Evolutionary conservation across 345 rosid genomes (phyloP), one percentile per base, ranked within the genome.

Genomic region (Arabidopsis arenosa): DNA sequence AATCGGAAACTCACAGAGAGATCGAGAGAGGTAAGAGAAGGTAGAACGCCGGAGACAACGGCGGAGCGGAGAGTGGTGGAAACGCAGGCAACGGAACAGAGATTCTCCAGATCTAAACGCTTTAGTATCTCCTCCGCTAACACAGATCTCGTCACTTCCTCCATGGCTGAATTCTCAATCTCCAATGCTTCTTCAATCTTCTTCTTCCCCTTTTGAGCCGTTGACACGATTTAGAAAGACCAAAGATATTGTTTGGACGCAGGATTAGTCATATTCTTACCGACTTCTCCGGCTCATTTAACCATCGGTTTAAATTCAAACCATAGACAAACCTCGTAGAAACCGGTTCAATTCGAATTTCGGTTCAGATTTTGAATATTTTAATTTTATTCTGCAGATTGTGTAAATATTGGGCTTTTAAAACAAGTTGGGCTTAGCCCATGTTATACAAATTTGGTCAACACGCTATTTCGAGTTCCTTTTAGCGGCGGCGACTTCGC

Each of bases 71-170:
- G 77, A 37, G 79, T 23, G 35, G 73, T 81, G 79, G 79, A 78
- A 45, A 85, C 86, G 66, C 92, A 88, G 2, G 90, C 81, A 41
- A 83, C 79, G 56, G 89, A 75, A 60, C 82, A 85, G 0, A 88
- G 85, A 3, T 80, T 68, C 69, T 85, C 85, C 32, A 88, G 71
- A 70, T 86, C 92, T 64, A 90, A 66, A 53, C 80, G 85, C 7
- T 51, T 44, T 0, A 90, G 80, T 36, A 88, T 83, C 53, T 86
- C 92, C 64, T 80, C 78, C 12, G 68, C 66, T 35, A 86, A 63
- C 15, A 85, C 70, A 30, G 74, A 67, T 66, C 53, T 66, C 36
- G 83, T 40, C 33, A 79, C 79, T 26, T 68, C 63, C 66, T 79
- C 79, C 82, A 79, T 79, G 41, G 9, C 1, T 3, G 7, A 56